Percentiles rank a stretch among this genome's conserved stretches.
These are phyloP conservation scores for Fusarium robinianum DNA, from an alignment of 2,329 filamentous ascomycete species.

Conservation along the genomic window DNA sequence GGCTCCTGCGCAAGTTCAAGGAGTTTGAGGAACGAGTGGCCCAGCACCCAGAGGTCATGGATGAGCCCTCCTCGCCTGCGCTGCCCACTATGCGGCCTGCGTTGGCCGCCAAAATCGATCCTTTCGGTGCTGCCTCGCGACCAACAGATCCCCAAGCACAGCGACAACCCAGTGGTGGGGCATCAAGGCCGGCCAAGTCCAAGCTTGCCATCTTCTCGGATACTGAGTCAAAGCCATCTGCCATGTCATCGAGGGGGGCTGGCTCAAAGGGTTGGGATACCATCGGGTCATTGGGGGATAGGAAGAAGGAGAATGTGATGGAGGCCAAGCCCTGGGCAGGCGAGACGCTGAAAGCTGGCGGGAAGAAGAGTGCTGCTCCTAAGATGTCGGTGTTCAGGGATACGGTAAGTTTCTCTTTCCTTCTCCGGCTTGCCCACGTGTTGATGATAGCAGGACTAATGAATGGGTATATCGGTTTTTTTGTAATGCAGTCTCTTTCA, in stretches of 20 bases:
- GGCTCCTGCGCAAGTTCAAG: conserved; percentile 84
- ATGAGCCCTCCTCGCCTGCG: conserved; percentile 82
- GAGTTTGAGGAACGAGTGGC: conserved; percentile 84
- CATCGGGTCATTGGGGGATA: conserved; percentile 82
- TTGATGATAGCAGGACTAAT: conserved; percentile 99
- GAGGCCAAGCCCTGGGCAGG: conserved; percentile 90
- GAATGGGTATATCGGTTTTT: conserved; percentile 52
- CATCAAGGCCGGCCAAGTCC: conserved; percentile 69
- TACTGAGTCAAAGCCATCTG: conserved; percentile 62
- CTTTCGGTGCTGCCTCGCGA: conserved; percentile 66
- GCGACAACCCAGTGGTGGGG: conserved; percentile 52
- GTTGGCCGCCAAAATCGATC: conserved; percentile 82
- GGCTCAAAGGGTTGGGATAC: conserved; percentile 83
- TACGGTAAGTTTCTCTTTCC: conserved; percentile 65
- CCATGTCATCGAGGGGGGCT: conserved; percentile 56
- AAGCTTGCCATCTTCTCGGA: conserved; percentile 95
- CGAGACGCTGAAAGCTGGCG: conserved; percentile 85
- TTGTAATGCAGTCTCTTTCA: conserved; percentile 58
- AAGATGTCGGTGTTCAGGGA: conserved; percentile 97
- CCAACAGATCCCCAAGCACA: conserved; percentile 69
- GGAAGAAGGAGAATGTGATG: conserved; percentile 91
- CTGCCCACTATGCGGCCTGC: conserved; percentile 82
- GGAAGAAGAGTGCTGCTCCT: conserved; percentile 71
- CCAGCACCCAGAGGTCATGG: conserved; percentile 63
- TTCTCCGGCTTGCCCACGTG: conserved; percentile 58